Base-by-base conservation (phyloP, 441 rosid species). In the Syzygium syzygioides region DNA sequence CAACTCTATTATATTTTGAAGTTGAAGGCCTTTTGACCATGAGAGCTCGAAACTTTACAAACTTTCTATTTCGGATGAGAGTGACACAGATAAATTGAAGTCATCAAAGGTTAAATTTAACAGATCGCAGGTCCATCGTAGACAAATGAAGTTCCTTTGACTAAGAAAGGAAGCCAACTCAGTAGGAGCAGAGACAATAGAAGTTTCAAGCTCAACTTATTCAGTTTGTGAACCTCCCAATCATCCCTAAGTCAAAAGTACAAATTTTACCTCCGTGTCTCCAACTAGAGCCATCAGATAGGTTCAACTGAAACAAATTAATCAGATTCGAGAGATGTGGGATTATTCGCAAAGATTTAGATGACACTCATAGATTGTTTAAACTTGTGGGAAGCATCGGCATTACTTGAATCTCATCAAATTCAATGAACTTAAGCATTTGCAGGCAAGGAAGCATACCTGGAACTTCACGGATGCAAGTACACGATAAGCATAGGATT, bases 231-330 rank as follows among this genome's bases (percentile, higher is more conserved):
- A 57, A 57, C 6, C 62, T 57, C 28, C 2, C 2, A 57, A 10
- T 57, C 62, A 28, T 9, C 28, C 45, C 28, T 1, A 8, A 57
- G 28, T 57, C 25, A 25, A 12, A 0, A 0, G 62, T 0, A 5
- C 45, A 11, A 57, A 57, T 57, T 1, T 57, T 23, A 12, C n/a
- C 25, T 28, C 30, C 30, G 11, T 28, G 15, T 41, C 45, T 28
- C 17, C 17, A 60, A 28, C 18, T 0, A 60, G 9, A 60, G 7
- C 32, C 66, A 60, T 60, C n/a, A 28, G 30, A 28, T 60, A 5
- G 32, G 66, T 60, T 8, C 1, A 60, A 60, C 45, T 17, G 0
- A 57, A 57, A 28, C 62, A 25, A 57, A 28, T 4, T 23, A 57
- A n/a, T 57, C 62, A 57, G 45, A 41, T 41, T 41, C 45, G 45